Conservation (phyloP, 441 rosid species). For the Arabidopsis hybrid region DNA sequence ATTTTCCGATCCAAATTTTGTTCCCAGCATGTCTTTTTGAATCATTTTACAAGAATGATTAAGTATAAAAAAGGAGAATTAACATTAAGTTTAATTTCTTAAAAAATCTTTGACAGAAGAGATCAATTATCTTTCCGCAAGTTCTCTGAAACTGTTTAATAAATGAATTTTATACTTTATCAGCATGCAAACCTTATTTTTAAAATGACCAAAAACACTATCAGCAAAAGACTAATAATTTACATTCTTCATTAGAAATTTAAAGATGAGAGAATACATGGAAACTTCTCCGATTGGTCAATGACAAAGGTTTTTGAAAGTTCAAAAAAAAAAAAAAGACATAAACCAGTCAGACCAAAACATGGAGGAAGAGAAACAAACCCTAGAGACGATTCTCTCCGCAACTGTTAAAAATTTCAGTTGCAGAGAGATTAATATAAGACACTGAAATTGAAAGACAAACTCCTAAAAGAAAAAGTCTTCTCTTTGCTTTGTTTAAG, state of each 20-base stretch:
- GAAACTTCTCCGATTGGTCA: slow-evolving; percentile 37
- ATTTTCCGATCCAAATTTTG: too few species aligned
- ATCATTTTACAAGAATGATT: too few species aligned
- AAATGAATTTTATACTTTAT: not conserved
- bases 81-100: too few species aligned
- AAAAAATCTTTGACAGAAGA: not conserved
- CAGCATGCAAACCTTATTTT: not conserved
- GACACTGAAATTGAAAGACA: slow-evolving; percentile 10
- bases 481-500: slow-evolving; percentile 3
- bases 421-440: slow-evolving; percentile 51
- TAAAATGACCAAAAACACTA: not conserved
- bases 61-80: too few species aligned
- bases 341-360: slow-evolving; percentile 40
- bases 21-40: too few species aligned
- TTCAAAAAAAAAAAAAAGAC: not conserved
- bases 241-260: slow-evolving; percentile 28
- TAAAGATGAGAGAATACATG: slow-evolving; percentile 19
- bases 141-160: not conserved
- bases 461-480: not conserved
- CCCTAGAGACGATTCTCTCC: slow-evolving; percentile 40
- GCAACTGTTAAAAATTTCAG: slow-evolving; percentile 65
- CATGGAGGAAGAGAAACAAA: slow-evolving; percentile 36
- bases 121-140: too few species aligned
- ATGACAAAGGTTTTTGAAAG: slow-evolving; percentile 28
- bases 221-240: slow-evolving; percentile 18